phyloP scores from a whole-genome alignment of 1,284 basidiomycete genomes.

The Crepidotus sp. region DNA sequence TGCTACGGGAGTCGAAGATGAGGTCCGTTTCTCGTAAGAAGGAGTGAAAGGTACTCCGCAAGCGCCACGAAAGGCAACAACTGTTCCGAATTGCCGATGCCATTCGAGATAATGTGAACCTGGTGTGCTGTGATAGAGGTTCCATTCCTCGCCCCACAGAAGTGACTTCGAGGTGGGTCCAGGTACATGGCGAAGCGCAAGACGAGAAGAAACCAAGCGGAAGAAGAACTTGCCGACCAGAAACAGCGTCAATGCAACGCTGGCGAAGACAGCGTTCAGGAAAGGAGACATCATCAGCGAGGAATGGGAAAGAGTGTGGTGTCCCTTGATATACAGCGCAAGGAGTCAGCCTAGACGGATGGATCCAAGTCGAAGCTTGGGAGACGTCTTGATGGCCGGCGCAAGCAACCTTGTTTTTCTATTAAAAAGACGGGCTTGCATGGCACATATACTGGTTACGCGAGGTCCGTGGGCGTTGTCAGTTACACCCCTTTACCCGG shows the following conservation, averaged over 20 bases:
- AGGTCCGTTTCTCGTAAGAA: not conserved
- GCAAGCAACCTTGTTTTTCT: not conserved
- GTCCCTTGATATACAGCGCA: conserved; percentile 3
- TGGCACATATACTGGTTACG: not conserved
- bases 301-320: not conserved
- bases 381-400: conserved; percentile 10
- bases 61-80: conserved; percentile 45
- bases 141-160: conserved; percentile 52
- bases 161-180: conserved; percentile 38
- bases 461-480: not conserved
- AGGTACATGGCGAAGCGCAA: conserved; percentile 34
- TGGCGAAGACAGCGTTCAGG: conserved; percentile 20
- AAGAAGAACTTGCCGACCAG: conserved; percentile 23
- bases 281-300: conserved; percentile 10
- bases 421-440: not conserved
- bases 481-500: not conserved
- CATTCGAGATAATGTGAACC: conserved; percentile 42
- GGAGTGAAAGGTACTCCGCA: conserved; percentile 35
- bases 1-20: conserved; percentile 29
- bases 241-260: conserved; percentile 24
- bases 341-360: not conserved
- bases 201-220: conserved; percentile 24
- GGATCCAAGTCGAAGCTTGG: conserved; percentile 1
- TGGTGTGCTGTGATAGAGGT: conserved; percentile 38
- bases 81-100: conserved; percentile 42